Percentiles rank a stretch among this genome's conserved stretches.
Conservation (phyloP, 2,329 filamentous ascomycete genomes). For the Karstenula rhodostoma region DNA sequence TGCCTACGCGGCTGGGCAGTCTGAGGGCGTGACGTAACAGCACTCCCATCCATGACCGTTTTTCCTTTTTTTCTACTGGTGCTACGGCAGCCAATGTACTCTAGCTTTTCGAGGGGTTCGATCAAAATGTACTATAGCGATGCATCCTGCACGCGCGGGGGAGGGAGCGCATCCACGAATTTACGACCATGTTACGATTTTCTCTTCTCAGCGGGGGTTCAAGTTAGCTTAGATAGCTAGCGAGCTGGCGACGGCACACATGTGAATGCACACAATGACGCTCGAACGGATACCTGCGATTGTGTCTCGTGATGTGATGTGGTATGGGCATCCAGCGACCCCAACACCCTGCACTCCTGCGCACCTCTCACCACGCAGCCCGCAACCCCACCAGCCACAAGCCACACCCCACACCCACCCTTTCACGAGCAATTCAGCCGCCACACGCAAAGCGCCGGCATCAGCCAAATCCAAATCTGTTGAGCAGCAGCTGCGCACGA, state of each 20-base stretch:
- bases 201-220: background rate
- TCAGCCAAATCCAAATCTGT: too few relatives aligned
- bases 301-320: background rate
- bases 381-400: too few relatives aligned
- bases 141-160: background rate
- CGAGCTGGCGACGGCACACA: background rate
- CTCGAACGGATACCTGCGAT: background rate
- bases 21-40: slow-evolving; percentile 9
- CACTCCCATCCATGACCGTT: background rate
- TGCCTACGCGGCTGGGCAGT: slow-evolving; percentile 8
- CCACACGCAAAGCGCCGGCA: too few relatives aligned
- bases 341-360: too few relatives aligned
- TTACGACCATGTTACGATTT: slow-evolving; percentile 4
- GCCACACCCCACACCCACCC: too few relatives aligned
- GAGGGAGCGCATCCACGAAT: background rate
- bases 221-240: background rate
- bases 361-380: background rate
- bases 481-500: too few relatives aligned
- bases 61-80: too few relatives aligned
- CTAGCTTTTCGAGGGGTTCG: background rate
- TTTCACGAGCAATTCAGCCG: too few relatives aligned
- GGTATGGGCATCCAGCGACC: too few relatives aligned
- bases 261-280: background rate
- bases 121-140: slow-evolving; percentile 10
- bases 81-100: slow-evolving; percentile 3